These are phyloP conservation scores for Colletotrichum zoysiae DNA, from an alignment of 2,329 filamentous ascomycete species.

Conservation along the genomic window DNA sequence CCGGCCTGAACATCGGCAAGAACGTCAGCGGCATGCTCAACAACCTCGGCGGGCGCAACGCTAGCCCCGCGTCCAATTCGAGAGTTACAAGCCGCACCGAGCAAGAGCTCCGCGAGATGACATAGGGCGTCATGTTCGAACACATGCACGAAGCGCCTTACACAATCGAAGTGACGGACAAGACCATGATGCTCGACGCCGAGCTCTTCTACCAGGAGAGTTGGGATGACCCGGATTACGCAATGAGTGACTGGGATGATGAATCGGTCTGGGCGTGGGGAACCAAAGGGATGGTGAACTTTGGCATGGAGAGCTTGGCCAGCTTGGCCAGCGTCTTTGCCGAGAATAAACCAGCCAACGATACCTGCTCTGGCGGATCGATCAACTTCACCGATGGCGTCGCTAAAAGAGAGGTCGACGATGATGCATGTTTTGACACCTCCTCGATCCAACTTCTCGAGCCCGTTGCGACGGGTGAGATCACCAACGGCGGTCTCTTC, in stretches of 20 bases:
- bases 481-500: constrained; percentile 13
- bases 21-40: constrained; percentile 59
- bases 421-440: neutral
- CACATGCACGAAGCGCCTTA: constrained; percentile 50
- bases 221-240: constrained; percentile 20
- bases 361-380: neutral
- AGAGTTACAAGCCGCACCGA: constrained; percentile 48
- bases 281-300: constrained; percentile 13
- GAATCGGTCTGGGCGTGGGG: constrained; percentile 21
- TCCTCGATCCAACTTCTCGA: neutral
- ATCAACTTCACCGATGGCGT: neutral
- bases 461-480: neutral
- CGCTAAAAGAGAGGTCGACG: neutral
- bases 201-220: constrained; percentile 16
- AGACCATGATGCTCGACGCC: constrained; percentile 23
- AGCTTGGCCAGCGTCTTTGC: neutral
- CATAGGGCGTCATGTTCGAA: constrained; percentile 58
- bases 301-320: constrained; percentile 28
- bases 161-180: constrained; percentile 23
- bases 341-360: constrained; percentile 1
- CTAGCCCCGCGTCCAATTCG: constrained; percentile 41
- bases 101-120: constrained; percentile 61
- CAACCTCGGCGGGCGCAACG: constrained; percentile 49
- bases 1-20: constrained; percentile 62
- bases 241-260: constrained; percentile 16